Evolutionary conservation across 257 asterid genomes (phyloP), one percentile per base, ranked within the genome.

Genomic region (Fraxinus anomala): DNA sequence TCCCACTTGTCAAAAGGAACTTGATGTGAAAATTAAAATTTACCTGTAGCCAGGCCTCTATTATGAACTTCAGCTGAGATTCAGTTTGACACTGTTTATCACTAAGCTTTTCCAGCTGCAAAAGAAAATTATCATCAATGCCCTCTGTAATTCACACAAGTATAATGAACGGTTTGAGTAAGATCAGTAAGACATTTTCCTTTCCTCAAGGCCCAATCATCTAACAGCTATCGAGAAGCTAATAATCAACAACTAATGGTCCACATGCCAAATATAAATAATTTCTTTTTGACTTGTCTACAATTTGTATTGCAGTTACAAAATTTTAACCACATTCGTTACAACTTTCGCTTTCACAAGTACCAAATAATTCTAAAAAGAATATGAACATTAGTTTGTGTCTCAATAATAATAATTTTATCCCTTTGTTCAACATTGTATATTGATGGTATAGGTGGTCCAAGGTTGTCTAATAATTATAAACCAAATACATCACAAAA

Each of bases 41-140:
- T 85, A 95, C 98, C 97, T 95, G 99, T 83, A 83, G 90, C 99
- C 98, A 95, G 85, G 99, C 98, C 81, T 95, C 99, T 76, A 90
- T 80, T 68, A 95, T 92, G 85, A 95, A 95, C 92, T 92, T 95
- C 28, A 95, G 94, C 89, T 95, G 99, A 75, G 98, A 90, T 82
- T 92, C 99, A 5, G 99, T 98, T 85, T 95, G 99, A 73, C 89
- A 84, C 73, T 95, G 99, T 70, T 21, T 81, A 81, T 95, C 97
- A 78, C 99, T 94, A 77, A 94, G 91, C 86, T 85, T 91, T 84
- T 92, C 99, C 76, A 94, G 92, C 97, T 94, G 93, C 92, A 89
- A n/a, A 76, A 73, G 30, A 83, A 76, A 79, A 33, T 73, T 21
- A 59, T 24, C 70, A 37, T 78, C 79, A 85, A 63, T 76, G 47